These are phyloP conservation scores for Eucalyptus paniculata DNA, from an alignment of 345 rosid species.

Conservation along the genomic window DNA sequence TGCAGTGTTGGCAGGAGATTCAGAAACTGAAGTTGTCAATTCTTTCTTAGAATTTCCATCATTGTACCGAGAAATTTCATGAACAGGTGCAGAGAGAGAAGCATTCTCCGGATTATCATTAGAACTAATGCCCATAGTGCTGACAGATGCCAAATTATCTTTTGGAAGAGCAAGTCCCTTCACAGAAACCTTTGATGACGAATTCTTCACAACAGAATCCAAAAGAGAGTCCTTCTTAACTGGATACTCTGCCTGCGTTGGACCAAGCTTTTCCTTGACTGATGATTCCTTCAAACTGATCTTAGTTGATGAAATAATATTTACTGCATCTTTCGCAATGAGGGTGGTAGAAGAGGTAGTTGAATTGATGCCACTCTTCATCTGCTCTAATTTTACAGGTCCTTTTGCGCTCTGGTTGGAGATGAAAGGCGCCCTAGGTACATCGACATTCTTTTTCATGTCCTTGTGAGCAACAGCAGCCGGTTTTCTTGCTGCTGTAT, in stretches of 20 bases:
- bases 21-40: neutral
- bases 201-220: neutral
- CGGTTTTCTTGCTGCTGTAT: constrained; percentile 28
- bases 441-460: constrained; percentile 15
- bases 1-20: neutral
- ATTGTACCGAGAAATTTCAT: neutral
- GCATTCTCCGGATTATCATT: neutral
- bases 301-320: neutral
- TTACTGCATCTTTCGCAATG: constrained; percentile 6
- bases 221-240: constrained; percentile 1
- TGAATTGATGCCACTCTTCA: constrained; percentile 1
- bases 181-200: neutral
- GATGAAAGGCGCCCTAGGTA: constrained; percentile 11
- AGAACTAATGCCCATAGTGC: neutral
- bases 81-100: neutral
- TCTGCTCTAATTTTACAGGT: constrained; percentile 11
- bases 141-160: neutral
- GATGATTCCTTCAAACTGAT: constrained; percentile 11
- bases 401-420: constrained; percentile 18
- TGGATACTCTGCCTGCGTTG: neutral
- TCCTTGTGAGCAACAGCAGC: constrained; percentile 27
- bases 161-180: neutral
- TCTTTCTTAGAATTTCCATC: constrained; percentile 1
- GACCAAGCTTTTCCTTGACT: constrained; percentile 1
- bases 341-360: constrained; percentile 6